Evolutionary conservation across 208 protist genomes (phyloP).

Genomic region (Acanthamoeba castellanii): DNA sequence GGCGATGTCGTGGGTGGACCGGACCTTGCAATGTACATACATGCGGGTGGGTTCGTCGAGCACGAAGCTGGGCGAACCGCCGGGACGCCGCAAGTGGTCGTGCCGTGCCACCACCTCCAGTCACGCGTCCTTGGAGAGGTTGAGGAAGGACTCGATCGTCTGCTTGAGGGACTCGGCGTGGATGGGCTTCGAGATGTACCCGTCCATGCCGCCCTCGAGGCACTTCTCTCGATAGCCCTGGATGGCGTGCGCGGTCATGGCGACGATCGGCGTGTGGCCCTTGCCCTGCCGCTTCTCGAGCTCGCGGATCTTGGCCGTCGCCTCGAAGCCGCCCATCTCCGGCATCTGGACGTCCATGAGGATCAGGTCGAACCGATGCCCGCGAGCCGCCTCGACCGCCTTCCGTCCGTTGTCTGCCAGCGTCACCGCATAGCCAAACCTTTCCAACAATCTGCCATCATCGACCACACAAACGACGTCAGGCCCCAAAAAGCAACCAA

Average conservation of each 20-base stretch:
- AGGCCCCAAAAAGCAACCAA: too few relatives aligned
- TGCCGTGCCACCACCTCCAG: neutral
- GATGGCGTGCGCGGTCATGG: constrained; percentile 81
- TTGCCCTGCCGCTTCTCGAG: constrained; percentile 33
- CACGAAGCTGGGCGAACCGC: too few relatives aligned
- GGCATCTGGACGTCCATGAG: constrained; percentile 58
- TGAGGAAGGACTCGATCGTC: constrained; percentile 76
- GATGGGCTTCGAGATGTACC: constrained; percentile 83
- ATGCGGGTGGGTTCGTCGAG: too few relatives aligned
- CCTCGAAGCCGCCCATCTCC: constrained; percentile 40
- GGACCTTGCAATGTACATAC: too few relatives aligned
- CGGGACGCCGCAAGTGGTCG: too few relatives aligned
- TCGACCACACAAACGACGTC: too few relatives aligned
- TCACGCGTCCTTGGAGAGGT: neutral
- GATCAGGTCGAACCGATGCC: neutral
- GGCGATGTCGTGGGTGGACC: too few relatives aligned
- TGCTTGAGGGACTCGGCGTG: constrained; percentile 61
- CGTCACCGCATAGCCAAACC: constrained; percentile 77
- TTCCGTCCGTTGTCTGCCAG: constrained; percentile 79
- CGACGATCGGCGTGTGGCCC: constrained; percentile 77
- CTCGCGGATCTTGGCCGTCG: neutral
- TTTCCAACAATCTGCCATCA: constrained; percentile 72
- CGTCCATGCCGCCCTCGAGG: constrained; percentile 82
- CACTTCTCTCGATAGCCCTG: constrained; percentile 77
- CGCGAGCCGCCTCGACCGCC: constrained; percentile 63